These are phyloP conservation scores for Pleurotus sapidus DNA, from an alignment of 768 basidiomycete genomes.

Conservation along the genomic window DNA sequence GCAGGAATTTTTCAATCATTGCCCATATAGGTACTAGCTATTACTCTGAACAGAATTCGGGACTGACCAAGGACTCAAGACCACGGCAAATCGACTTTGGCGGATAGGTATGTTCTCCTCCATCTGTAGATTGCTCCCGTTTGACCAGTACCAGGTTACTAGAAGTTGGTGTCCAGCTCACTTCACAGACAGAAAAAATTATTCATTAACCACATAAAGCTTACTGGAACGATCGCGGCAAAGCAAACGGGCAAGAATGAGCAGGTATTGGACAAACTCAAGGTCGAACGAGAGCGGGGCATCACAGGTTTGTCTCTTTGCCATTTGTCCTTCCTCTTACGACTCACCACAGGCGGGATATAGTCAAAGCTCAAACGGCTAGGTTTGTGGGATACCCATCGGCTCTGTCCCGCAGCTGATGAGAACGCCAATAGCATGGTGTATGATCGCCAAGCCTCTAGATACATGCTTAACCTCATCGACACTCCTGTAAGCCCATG, in stretches of 20 bases:
- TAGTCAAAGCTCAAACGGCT: constrained; percentile 95
- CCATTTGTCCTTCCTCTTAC: not conserved
- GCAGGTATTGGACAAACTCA: constrained; percentile 90
- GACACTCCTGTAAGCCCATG: constrained; percentile 75
- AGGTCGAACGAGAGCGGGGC: constrained; percentile 94
- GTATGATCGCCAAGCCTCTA: constrained; percentile 48
- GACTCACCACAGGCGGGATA: not conserved
- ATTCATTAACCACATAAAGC: constrained; percentile 37
- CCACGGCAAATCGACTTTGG: constrained; percentile 94
- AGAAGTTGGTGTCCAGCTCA: constrained; percentile 49
- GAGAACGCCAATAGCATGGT: constrained; percentile 62
- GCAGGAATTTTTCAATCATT: constrained; percentile 92
- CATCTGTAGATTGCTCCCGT: constrained; percentile 5
- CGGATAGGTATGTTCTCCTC: constrained; percentile 61
- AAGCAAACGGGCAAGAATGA: constrained; percentile 66
- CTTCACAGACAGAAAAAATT: not conserved
- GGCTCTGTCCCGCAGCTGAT: too few relatives aligned
- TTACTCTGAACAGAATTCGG: not conserved
- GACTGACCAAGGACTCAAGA: constrained; percentile 39
- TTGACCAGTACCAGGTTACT: constrained; percentile 47
- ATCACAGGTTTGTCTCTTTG: constrained; percentile 70
- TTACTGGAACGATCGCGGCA: constrained; percentile 83
- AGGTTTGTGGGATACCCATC: constrained; percentile 41
- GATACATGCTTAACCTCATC: constrained; percentile 86
- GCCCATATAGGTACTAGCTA: constrained; percentile 77